phyloP scores from a whole-genome alignment of 1,139 yeast species.

The Hanseniaspora sp. region DNA sequence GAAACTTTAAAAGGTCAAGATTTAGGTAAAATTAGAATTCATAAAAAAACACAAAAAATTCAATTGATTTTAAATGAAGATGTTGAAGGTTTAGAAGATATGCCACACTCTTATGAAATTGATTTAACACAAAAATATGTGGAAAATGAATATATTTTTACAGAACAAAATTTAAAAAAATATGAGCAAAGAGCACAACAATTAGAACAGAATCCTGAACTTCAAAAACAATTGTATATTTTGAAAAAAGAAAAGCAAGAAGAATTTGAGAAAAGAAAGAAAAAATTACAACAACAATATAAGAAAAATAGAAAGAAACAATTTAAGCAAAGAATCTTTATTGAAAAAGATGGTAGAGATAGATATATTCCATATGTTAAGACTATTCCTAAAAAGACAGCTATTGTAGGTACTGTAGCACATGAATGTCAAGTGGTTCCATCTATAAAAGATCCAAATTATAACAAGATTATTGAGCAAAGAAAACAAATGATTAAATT shows the following conservation, averaged over 20 bases:
- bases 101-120: slow-evolving; percentile 80
- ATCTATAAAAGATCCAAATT: slow-evolving; percentile 57
- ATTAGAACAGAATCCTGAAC: slow-evolving; percentile 31
- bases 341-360: slow-evolving; percentile 36
- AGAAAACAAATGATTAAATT: slow-evolving; percentile 40
- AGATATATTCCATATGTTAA: slow-evolving; percentile 60
- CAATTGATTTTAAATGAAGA: slow-evolving; percentile 46
- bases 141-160: slow-evolving; percentile 76
- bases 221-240: slow-evolving; percentile 34
- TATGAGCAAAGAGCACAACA: slow-evolving; percentile 47
- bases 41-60: slow-evolving; percentile 43
- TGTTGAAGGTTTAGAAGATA: slow-evolving; percentile 32
- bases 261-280: slow-evolving; percentile 31
- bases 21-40: slow-evolving; percentile 69
- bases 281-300: slow-evolving; percentile 27
- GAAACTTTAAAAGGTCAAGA: slow-evolving; percentile 57
- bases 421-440: slow-evolving; percentile 91
- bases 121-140: slow-evolving; percentile 68
- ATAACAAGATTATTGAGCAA: slow-evolving; percentile 45
- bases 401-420: slow-evolving; percentile 73
- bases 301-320: slow-evolving; percentile 27
- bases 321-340: slow-evolving; percentile 32
- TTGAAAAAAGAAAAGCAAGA: slow-evolving; percentile 31
- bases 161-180: slow-evolving; percentile 70
- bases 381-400: slow-evolving; percentile 76